Percentiles rank a stretch among this genome's conserved stretches.
Evolutionary conservation across 1,284 basidiomycete species (phyloP).

Genomic region (Ganoderma lingzhi): DNA sequence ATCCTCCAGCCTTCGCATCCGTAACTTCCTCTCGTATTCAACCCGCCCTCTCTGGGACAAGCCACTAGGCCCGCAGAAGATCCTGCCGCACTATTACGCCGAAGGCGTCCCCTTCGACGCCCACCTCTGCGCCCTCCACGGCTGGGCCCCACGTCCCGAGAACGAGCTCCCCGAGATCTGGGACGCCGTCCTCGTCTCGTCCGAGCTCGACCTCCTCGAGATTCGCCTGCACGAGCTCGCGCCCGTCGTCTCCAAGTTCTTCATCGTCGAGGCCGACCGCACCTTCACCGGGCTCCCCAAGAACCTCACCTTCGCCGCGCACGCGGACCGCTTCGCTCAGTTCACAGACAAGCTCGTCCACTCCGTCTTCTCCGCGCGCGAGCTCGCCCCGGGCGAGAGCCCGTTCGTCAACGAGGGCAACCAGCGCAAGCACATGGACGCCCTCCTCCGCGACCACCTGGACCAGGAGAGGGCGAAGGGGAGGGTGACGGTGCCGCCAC

Average conservation of each 20-base stretch:
- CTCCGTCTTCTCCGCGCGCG: constrained; percentile 41
- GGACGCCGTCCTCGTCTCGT: constrained; percentile 70
- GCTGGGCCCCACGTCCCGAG: constrained; percentile 52
- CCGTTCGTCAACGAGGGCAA: constrained; percentile 49
- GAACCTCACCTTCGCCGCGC: constrained; percentile 57
- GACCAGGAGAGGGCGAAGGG: constrained; percentile 37
- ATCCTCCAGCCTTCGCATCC: constrained; percentile 42
- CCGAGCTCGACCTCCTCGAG: constrained; percentile 75
- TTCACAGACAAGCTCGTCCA: constrained; percentile 66
- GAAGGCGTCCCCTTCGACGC: constrained; percentile 57
- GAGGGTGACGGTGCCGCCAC: constrained; percentile 40
- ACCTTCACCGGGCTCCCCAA: constrained; percentile 72
- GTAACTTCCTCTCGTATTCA: constrained; percentile 63
- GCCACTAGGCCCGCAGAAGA: constrained; percentile 54
- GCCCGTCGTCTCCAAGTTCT: constrained; percentile 66
- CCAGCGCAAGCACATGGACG: constrained; percentile 52
- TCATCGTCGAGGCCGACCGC: constrained; percentile 70
- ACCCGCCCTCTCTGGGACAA: constrained; percentile 73
- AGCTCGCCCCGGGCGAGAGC: constrained; percentile 41
- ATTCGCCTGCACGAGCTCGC: constrained; percentile 73
- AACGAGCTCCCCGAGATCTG: constrained; percentile 38
- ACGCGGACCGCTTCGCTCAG: constrained; percentile 56
- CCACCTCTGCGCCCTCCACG: constrained; percentile 61
- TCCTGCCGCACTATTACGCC: constrained; percentile 64
- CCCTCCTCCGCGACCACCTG: constrained; percentile 50